Conservation (phyloP, 805 yeast genomes). For the Yarrowia keelungensis region DNA sequence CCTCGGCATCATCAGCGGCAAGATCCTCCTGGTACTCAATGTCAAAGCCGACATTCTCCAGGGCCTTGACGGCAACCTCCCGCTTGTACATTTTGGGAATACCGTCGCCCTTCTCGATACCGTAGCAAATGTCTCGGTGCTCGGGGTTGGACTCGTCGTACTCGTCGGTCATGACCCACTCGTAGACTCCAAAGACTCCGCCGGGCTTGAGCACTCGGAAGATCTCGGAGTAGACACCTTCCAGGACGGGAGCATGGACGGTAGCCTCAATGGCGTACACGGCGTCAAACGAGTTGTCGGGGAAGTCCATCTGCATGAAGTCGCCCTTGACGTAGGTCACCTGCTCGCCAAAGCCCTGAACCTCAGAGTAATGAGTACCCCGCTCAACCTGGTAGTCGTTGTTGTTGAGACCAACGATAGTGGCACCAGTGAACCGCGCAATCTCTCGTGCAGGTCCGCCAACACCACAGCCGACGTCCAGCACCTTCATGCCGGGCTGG, state of each 20-base stretch:
- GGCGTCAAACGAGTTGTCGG: slow-evolving; percentile 87
- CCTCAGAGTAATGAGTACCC: slow-evolving; percentile 80
- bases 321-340: slow-evolving; percentile 93
- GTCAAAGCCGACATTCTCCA: slow-evolving; percentile 86
- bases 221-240: slow-evolving; percentile 94
- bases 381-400: slow-evolving; percentile 94
- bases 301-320: slow-evolving; percentile 98
- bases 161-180: slow-evolving; percentile 97
- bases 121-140: slow-evolving; percentile 94
- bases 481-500: slow-evolving; percentile 78
- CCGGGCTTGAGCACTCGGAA: slow-evolving; percentile 97
- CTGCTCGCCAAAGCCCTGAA: slow-evolving; percentile 70
- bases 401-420: slow-evolving; percentile 90
- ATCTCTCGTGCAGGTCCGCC: slow-evolving; percentile 99
- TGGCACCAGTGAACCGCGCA: slow-evolving; percentile 85
- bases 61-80: slow-evolving; percentile 86
- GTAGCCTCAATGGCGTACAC: slow-evolving; percentile 99
- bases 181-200: slow-evolving; percentile 96
- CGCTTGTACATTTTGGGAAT: slow-evolving; percentile 94
- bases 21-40: slow-evolving; percentile 77
- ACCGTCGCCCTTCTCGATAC: slow-evolving; percentile 98
- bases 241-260: slow-evolving; percentile 94
- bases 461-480: slow-evolving; percentile 99
- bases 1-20: slow-evolving; percentile 78
- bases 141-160: slow-evolving; percentile 86